These are phyloP conservation scores for Aspergillus campestris DNA, from an alignment of 495 filamentous ascomycete species.

Conservation along the genomic window DNA sequence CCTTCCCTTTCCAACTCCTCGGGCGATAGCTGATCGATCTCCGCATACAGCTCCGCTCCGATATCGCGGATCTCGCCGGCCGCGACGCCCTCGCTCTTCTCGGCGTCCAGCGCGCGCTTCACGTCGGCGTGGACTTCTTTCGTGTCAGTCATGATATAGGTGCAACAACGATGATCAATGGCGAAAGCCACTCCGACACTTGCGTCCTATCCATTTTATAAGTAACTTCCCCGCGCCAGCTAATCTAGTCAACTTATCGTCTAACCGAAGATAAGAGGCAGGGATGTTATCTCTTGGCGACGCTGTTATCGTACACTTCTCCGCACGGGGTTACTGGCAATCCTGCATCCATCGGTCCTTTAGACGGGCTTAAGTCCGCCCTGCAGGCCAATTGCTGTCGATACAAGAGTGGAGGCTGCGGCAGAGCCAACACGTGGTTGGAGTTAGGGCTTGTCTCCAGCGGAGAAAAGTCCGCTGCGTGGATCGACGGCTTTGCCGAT, in stretches of 20 bases:
- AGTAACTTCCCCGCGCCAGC: background rate
- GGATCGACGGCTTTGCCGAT: too few relatives aligned
- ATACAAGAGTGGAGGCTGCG: too few relatives aligned
- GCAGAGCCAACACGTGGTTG: too few relatives aligned
- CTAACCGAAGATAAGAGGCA: background rate
- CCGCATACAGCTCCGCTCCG: slow-evolving; percentile 23
- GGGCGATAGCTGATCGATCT: slow-evolving; percentile 22
- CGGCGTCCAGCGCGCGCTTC: slow-evolving; percentile 3
- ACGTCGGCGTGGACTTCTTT: slow-evolving; percentile 16
- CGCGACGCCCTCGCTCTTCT: slow-evolving; percentile 16
- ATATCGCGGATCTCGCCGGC: slow-evolving; percentile 21
- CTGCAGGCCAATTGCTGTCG: too few relatives aligned
- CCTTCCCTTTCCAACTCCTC: slow-evolving; percentile 27
- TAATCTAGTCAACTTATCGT: background rate
- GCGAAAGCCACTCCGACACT: background rate
- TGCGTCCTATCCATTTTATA: too few relatives aligned
- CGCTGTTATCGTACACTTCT: too few relatives aligned
- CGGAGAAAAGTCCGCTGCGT: too few relatives aligned
- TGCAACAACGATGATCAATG: background rate
- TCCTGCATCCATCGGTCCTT: too few relatives aligned
- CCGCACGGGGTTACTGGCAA: background rate
- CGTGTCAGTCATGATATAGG: slow-evolving; percentile 3
- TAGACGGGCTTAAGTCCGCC: too few relatives aligned
- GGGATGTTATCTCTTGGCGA: slow-evolving; percentile 14
- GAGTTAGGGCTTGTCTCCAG: too few relatives aligned